Conservation (phyloP, 495 filamentous ascomycete genomes). For the Oleoguttula mirabilis region DNA sequence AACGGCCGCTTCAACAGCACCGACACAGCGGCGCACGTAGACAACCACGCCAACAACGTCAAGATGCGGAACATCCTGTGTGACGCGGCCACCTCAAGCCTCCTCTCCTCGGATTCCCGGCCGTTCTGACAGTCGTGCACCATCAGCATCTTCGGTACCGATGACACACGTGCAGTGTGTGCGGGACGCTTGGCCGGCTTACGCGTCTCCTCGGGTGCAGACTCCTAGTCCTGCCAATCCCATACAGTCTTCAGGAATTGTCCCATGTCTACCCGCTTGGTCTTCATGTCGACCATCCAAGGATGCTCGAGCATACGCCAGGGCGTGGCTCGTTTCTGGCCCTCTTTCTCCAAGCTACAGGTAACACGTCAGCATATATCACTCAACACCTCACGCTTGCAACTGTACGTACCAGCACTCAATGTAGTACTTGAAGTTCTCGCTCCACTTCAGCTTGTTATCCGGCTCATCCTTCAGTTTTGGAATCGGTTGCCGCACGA, state of each 20-base stretch:
- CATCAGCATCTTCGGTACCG: too few species aligned
- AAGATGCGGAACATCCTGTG: too few species aligned
- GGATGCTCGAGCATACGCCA: conserved; percentile 99
- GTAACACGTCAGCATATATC: conserved; percentile 17
- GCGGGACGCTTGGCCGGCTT: too few species aligned
- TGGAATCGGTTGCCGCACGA: conserved; percentile 89
- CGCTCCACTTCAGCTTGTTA: conserved; percentile 62
- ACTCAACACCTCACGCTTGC: background rate
- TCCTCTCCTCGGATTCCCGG: too few species aligned
- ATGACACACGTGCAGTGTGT: too few species aligned
- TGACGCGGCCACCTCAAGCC: too few species aligned
- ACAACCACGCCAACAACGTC: too few species aligned
- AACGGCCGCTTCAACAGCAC: too few species aligned
- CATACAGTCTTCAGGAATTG: conserved; percentile 85
- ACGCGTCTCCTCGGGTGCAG: too few species aligned
- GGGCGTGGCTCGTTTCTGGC: conserved; percentile 69
- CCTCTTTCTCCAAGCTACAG: conserved; percentile 83
- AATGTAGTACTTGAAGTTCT: conserved; percentile 97
- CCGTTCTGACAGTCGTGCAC: too few species aligned
- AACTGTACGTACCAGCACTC: conserved; percentile 79
- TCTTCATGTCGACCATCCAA: conserved; percentile 92
- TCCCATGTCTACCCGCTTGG: conserved; percentile 93
- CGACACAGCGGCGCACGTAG: too few species aligned
- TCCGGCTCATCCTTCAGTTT: conserved; percentile 89
- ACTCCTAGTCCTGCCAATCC: conserved; percentile 60